A percentile compares a stretch with the other conserved stretches of the same genome.
Conservation (phyloP, 2,329 filamentous ascomycete genomes). For the Plectosphaerella cucumerina region DNA sequence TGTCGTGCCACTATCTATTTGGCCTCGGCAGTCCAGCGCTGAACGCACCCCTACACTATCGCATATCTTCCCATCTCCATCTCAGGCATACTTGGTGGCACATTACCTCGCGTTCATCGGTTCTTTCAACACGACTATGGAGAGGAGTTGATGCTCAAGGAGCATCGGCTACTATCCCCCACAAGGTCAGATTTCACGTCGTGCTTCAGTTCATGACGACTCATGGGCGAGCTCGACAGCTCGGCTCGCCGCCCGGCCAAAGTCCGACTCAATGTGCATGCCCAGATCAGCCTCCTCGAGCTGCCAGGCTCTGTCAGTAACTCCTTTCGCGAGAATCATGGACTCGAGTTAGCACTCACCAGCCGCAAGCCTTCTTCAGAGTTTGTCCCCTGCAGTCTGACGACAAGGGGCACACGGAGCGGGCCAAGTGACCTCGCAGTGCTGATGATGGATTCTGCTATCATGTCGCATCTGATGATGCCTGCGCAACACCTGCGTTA, state of each 20-base stretch:
- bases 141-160: too few relatives aligned
- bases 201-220: too few relatives aligned
- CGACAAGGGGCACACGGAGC: slow-evolving; percentile 37
- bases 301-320: slow-evolving; percentile 13
- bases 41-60: too few relatives aligned
- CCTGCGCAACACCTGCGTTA: slow-evolving; percentile 21
- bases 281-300: slow-evolving; percentile 28
- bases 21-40: too few relatives aligned
- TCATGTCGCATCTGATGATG: slow-evolving; percentile 46
- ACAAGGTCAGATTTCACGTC: too few relatives aligned
- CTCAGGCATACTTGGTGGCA: too few relatives aligned
- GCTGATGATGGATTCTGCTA: slow-evolving; percentile 42
- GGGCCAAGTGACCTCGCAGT: slow-evolving; percentile 31
- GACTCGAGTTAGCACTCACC: slow-evolving; percentile 22
- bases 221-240: slow-evolving; percentile 29
- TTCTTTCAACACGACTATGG: too few relatives aligned
- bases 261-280: slow-evolving; percentile 32
- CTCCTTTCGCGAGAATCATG: not conserved
- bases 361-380: slow-evolving; percentile 32
- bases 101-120: too few relatives aligned
- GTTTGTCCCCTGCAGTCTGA: slow-evolving; percentile 44
- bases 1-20: too few relatives aligned
- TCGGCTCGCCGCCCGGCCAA: slow-evolving; percentile 27
- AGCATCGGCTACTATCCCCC: not conserved
- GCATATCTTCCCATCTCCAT: too few relatives aligned